A percentile compares a stretch with the other conserved stretches of the same genome.
Evolutionary conservation across 176 grass and related monocot species (phyloP).

Genomic region (Chloris gayana): DNA sequence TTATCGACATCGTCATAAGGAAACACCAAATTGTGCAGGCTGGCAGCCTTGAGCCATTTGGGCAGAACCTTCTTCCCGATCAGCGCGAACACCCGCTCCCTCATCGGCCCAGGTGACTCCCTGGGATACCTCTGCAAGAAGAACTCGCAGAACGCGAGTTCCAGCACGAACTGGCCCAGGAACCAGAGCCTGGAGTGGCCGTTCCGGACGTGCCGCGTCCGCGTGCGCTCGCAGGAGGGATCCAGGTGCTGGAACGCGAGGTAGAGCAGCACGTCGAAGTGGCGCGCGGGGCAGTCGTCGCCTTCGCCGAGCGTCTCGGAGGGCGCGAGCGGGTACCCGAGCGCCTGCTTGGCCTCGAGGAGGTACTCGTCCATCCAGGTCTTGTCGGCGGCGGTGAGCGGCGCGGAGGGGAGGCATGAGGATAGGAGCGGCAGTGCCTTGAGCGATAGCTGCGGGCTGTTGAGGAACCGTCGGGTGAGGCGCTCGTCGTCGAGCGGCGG

Average conservation of each 20-base stretch:
- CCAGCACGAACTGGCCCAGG: constrained; percentile 85
- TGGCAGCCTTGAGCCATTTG: constrained; percentile 87
- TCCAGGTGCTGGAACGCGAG: constrained; percentile 94
- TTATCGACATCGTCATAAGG: constrained; percentile 94
- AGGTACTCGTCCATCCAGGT: constrained; percentile 97
- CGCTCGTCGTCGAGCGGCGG: constrained; percentile 91
- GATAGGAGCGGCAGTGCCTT: constrained; percentile 89
- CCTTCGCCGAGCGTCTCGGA: constrained; percentile 75
- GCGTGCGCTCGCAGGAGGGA: constrained; percentile 67
- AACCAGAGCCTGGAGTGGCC: constrained; percentile 92
- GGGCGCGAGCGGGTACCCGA: constrained; percentile 90
- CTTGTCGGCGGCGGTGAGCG: constrained; percentile 71
- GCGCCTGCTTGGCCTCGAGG: constrained; percentile 97
- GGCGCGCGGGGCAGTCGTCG: constrained; percentile 80
- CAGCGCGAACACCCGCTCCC: constrained; percentile 85
- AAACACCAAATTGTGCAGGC: constrained; percentile 97
- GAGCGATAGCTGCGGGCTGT: constrained; percentile 93
- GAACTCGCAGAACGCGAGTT: constrained; percentile 84
- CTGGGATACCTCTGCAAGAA: constrained; percentile 96
- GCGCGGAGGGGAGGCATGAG: constrained; percentile 85
- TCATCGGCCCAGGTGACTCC: constrained; percentile 88
- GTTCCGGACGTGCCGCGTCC: constrained; percentile 72
- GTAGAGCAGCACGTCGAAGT: constrained; percentile 95
- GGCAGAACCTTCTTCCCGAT: constrained; percentile 81
- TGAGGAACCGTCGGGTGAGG: constrained; percentile 89